Base-by-base conservation (phyloP, 108 stramenopile genomes). In the Cyclotella choctawhatcheeana region DNA sequence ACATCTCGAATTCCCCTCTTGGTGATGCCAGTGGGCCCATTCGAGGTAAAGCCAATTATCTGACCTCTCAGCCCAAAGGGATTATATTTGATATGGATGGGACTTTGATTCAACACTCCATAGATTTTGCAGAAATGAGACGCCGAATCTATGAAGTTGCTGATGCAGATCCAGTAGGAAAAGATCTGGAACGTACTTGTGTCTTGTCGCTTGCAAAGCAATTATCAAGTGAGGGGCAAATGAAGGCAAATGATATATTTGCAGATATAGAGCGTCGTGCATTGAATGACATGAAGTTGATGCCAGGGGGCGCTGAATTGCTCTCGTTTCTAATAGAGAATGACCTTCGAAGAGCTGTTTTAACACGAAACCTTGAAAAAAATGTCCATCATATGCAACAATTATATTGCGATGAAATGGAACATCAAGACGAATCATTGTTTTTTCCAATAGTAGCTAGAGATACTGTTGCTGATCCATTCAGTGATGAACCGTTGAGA, bases 81-180 rank as follows among this genome's bases (percentile, higher is more conserved):
- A 47, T 82, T 20, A 71, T 77, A 21, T 77, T 82, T 47, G 82
- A 77, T 35, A 82, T 82, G 81, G 81, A 82, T 43, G 76, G 82
- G 14, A 82, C 82, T 1, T 65, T 82, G 30, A 67, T 71, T 14
- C 50, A 78, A 53, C 76, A 71, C 56, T 58, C 53, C 53, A 82
- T 82, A 0, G 62, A 82, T 43, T 82, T 82, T 58, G 56, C 82
- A 5, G 64, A 73, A 12, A 75, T 77, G 82, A 14, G 82, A 26
- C 37, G 54, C 14, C 62, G 76, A 17, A 77, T 77, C 24, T 82
- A 82, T 33, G 32, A 47, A 3, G 64, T 82, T 26, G 82, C 77
- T 20, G 73, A 74, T 31, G 12, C 33, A 25, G 76, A 82, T 34
- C 44, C 64, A 14, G 43, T 62, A 5, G 58, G 62, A 21, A 55